Evolutionary conservation across 2,329 filamentous ascomycete species (phyloP).

Genomic region (Xylariomycetidae sp.): DNA sequence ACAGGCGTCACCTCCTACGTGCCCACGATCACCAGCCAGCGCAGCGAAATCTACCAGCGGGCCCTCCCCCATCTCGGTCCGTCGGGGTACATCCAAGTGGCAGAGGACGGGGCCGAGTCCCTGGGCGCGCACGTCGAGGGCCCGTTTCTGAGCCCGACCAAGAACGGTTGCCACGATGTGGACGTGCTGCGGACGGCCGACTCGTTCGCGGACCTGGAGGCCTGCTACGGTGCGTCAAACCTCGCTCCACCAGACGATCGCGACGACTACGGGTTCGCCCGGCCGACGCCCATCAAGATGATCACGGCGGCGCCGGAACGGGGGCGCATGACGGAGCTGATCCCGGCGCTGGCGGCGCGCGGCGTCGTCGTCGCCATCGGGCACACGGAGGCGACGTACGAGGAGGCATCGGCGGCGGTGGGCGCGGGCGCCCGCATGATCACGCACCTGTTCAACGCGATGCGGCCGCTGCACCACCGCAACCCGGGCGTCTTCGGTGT

Average conservation of each 20-base stretch:
- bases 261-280: conserved; percentile 24
- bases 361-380: conserved; percentile 76
- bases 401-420: conserved; percentile 67
- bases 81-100: conserved; percentile 52
- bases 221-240: conserved; percentile 68
- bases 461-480: conserved; percentile 83
- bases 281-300: conserved; percentile 57
- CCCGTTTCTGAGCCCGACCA: conserved; percentile 74
- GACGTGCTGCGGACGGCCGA: conserved; percentile 62
- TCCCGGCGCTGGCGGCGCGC: conserved; percentile 57
- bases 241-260: conserved; percentile 37
- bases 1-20: conserved; percentile 86
- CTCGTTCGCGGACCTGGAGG: conserved; percentile 58
- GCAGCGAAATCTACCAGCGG: conserved; percentile 74
- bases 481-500: conserved; percentile 88
- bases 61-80: conserved; percentile 73
- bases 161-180: conserved; percentile 80
- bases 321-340: conserved; percentile 62
- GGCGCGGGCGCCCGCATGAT: conserved; percentile 79
- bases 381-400: conserved; percentile 82
- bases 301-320: conserved; percentile 83
- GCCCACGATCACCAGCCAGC: conserved; percentile 78
- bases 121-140: conserved; percentile 89
- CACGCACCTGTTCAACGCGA: conserved; percentile 90
- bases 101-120: conserved; percentile 72